Evolutionary conservation across 2,329 filamentous ascomycete species (phyloP), one percentile per base, ranked within the genome.

Genomic region (Coniella lustricola): DNA sequence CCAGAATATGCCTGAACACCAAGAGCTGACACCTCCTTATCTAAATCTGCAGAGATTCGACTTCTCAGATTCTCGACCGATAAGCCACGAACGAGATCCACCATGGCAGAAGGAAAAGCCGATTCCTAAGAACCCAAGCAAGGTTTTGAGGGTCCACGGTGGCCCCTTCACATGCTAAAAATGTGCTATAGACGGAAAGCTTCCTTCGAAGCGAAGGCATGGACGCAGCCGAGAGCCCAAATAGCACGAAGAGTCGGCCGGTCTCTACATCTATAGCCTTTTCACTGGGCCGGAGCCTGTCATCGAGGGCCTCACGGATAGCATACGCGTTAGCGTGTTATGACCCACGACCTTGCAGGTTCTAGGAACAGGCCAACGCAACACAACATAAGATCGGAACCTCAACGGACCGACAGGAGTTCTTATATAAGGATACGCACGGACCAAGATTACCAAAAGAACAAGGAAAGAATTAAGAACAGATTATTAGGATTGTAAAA

Each of bases 181-280:
- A 62, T 9, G 46, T 44, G 25, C 45, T 42, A 35, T 58, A 63
- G 7, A 51, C 51, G 5, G 35, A 22, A 35, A 56, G 40, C 7
- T 61, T 48, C 34, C 55, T 55, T 17, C 52, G 48, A 17, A 65
- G 39, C 0, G 64, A 62, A 18, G 56, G 58, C 16, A 57, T 54
- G 2, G 63, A 64, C 7, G 58, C 55, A 8, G 63, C 63, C 1
- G 63, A 65, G 48, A 64, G 38, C 17, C 62, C 43, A 25, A 64
- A 44, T 8, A 62, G 63, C 3, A 59, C 35, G 31, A 35, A 54
- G 8, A 56, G 46, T 5, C 7, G n/a, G 4, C 12, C 13, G 13
- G 7, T 14, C 4, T 16, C 16, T 4, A 5, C 16, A 13, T 35
- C 33, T 35, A 13, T 35, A 14, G 33, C 33, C 14, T 35, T 7